Evolutionary conservation across 306 rosid species (phyloP).

Genomic region (Lithocarpus polystachyus): DNA sequence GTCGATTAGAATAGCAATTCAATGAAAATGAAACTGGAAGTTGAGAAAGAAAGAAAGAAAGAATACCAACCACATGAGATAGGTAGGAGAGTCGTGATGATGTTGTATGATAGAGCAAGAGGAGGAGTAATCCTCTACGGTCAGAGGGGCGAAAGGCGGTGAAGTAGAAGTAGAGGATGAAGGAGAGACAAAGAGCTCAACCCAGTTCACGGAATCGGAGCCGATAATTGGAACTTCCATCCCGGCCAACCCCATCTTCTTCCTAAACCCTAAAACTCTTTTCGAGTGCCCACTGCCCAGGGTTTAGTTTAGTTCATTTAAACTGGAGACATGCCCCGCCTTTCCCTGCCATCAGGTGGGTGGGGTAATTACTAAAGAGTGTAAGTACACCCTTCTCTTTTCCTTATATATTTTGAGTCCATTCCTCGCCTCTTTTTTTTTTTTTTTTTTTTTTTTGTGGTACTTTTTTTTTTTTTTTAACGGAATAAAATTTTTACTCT

Average conservation of each 20-base stretch:
- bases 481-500: too few species aligned
- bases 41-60: constrained; percentile 10
- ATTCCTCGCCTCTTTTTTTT: too few species aligned
- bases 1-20: not conserved
- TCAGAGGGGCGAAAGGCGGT: constrained; percentile 29
- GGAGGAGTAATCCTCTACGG: constrained; percentile 54
- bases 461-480: too few species aligned
- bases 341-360: too few species aligned
- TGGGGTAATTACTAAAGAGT: too few species aligned
- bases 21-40: not conserved
- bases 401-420: too few species aligned
- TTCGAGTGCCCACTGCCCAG: not conserved
- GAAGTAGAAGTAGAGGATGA: constrained; percentile 32
- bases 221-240: constrained; percentile 75
- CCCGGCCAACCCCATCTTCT: constrained; percentile 59
- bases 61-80: constrained; percentile 56
- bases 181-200: constrained; percentile 54
- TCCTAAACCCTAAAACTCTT: constrained; percentile 34
- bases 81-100: constrained; percentile 37
- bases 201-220: constrained; percentile 65
- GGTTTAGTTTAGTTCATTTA: not conserved
- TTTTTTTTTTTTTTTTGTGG: too few species aligned
- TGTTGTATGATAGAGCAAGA: constrained; percentile 60
- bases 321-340: not conserved
- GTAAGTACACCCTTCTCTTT: too few species aligned